These are phyloP conservation scores for Rutstroemia sydowiana DNA, from an alignment of 2,329 filamentous ascomycete species.

Conservation along the genomic window DNA sequence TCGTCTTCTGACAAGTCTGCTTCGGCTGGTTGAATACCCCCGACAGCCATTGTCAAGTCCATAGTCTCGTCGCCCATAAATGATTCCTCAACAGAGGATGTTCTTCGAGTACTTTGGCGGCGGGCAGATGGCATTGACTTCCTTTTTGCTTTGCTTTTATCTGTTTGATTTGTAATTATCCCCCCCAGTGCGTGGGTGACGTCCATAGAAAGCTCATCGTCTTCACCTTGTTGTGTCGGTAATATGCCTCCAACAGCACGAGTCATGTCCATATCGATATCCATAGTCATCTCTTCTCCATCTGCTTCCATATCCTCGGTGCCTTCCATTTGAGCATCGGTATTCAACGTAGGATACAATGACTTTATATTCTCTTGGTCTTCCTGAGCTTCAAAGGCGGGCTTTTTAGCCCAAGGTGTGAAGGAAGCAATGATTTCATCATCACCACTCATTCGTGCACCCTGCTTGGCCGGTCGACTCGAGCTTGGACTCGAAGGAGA, in stretches of 20 bases:
- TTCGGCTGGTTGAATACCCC: conserved; percentile 39
- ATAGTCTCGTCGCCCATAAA: conserved; percentile 35
- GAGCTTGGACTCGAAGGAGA: conserved; percentile 55
- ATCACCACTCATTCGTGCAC: conserved; percentile 42
- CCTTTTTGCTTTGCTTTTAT: conserved; percentile 19
- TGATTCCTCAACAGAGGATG: conserved; percentile 28
- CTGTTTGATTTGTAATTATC: conserved; percentile 47
- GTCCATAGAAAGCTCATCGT: conserved; percentile 76
- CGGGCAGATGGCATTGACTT: conserved; percentile 27
- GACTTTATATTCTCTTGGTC: conserved; percentile 45
- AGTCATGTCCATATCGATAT: conserved; percentile 54
- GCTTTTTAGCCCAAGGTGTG: conserved; percentile 61
- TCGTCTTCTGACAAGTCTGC: conserved; percentile 40
- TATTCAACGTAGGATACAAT: conserved; percentile 32
- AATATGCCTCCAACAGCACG: conserved; percentile 47
- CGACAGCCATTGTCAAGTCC: conserved; percentile 50
- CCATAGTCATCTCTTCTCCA: conserved; percentile 41
- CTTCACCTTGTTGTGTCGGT: conserved; percentile 24
- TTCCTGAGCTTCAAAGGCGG: conserved; percentile 26
- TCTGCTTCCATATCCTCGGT: too few relatives aligned
- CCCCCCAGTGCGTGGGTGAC: conserved; percentile 77
- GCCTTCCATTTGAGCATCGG: conserved; percentile 17
- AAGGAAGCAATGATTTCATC: conserved; percentile 72
- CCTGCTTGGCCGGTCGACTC: too few relatives aligned
- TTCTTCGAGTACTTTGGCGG: conserved; percentile 32